A percentile compares a stretch with the other conserved stretches of the same genome.
phyloP scores from a whole-genome alignment of 2,329 filamentous ascomycete genomes.

The Claviceps africana region DNA sequence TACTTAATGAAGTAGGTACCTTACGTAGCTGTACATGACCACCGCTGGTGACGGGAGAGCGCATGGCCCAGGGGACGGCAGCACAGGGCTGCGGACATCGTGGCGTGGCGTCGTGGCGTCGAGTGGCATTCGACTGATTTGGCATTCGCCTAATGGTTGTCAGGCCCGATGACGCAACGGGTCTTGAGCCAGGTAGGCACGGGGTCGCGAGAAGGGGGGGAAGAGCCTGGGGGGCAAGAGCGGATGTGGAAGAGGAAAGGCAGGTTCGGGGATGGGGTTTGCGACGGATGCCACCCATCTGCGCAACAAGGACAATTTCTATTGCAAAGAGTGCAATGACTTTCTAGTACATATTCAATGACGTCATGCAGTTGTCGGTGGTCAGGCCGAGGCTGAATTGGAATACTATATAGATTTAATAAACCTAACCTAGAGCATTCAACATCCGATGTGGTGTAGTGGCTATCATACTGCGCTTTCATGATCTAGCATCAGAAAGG shows the following conservation, averaged over 20 bases:
- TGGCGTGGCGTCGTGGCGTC: not conserved
- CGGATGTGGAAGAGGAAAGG: not conserved
- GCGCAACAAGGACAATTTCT: not conserved
- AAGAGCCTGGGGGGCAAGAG: no score
- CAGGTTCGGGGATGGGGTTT: not conserved
- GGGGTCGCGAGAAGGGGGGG: not conserved
- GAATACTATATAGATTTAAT: rapidly evolving
- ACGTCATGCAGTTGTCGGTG: not conserved
- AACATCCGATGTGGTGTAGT: conserved; percentile 8
- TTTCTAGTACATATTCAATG: not conserved
- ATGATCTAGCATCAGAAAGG: not conserved
- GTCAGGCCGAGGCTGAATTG: not conserved
- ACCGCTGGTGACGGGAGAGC: not conserved
- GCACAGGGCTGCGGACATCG: not conserved
- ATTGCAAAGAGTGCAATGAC: not conserved
- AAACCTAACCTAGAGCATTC: rapidly evolving
- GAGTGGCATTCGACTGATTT: not conserved
- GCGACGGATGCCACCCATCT: not conserved
- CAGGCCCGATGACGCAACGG: not conserved
- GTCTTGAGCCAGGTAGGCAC: not conserved
- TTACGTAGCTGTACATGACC: no score
- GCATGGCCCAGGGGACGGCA: not conserved
- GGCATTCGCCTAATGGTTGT: no score
- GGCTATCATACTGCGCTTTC: conserved; percentile 10
- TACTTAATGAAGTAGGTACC: no score